Conservation (phyloP, 192 early-diverging fungal genomes). For the Coemansia sp. region DNA sequence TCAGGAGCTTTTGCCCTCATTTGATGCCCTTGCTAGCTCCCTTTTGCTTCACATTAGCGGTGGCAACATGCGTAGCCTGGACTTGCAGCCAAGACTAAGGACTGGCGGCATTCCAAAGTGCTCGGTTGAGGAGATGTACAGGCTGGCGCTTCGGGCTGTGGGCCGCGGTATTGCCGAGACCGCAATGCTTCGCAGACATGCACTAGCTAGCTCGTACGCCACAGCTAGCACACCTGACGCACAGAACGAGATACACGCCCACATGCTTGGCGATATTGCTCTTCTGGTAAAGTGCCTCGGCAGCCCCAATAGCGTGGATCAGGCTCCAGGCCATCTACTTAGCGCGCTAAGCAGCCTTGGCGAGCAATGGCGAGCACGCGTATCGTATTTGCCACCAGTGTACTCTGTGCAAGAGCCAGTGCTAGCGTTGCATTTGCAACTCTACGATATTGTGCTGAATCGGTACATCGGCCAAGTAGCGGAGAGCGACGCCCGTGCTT, state of each 20-base stretch:
- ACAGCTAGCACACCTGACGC: not conserved
- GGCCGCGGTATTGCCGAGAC: conserved; percentile 27
- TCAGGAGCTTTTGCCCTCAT: conserved; percentile 7
- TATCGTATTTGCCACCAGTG: conserved; percentile 24
- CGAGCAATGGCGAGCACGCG: conserved; percentile 40
- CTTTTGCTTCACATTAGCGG: conserved; percentile 25
- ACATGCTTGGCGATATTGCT: conserved; percentile 50
- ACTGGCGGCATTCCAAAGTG: not conserved
- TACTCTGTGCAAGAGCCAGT: conserved; percentile 50
- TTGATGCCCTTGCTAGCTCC: conserved; percentile 34
- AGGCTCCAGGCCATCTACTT: not conserved
- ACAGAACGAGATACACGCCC: conserved; percentile 33
- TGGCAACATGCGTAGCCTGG: not conserved
- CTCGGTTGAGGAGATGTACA: conserved; percentile 9
- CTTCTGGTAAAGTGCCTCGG: conserved; percentile 21
- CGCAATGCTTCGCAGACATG: not conserved
- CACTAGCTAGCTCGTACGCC: not conserved
- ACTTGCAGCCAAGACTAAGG: conserved; percentile 7
- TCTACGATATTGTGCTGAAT: conserved; percentile 32
- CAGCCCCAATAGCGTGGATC: not conserved
- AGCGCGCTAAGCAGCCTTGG: conserved; percentile 11
- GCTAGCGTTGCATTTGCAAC: conserved; percentile 39
- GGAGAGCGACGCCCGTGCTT: not conserved
- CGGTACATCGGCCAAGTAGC: not conserved
- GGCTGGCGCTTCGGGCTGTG: conserved; percentile 13